Conservation (phyloP, 148 eudicot species). For the Camellia granthamiana region DNA sequence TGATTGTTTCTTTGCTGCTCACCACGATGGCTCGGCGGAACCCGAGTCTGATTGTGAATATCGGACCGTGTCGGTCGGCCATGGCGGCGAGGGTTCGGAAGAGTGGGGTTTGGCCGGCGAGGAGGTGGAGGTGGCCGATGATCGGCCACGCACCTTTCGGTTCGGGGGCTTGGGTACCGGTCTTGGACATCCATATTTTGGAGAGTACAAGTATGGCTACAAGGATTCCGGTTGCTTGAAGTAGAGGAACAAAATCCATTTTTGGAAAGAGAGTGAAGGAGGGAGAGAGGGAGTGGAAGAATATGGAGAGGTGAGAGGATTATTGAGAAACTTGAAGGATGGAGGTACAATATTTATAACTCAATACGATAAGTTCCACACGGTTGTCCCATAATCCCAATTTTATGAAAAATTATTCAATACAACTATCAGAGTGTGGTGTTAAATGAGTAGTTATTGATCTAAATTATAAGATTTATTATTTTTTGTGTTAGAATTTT, state of each 20-base stretch:
- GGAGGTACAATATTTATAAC: too few relatives aligned
- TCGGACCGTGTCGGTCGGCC: conserved; percentile 1
- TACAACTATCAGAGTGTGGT: too few relatives aligned
- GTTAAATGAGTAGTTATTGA: too few relatives aligned
- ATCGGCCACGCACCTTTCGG: conserved; percentile 4
- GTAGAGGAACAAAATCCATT: not conserved
- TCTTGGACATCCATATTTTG: too few relatives aligned
- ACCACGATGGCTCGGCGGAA: not conserved
- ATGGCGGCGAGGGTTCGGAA: not conserved
- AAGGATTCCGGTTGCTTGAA: not conserved
- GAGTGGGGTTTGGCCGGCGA: not conserved
- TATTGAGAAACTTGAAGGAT: too few relatives aligned
- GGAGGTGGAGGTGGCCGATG: not conserved
- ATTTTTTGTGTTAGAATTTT: too few relatives aligned
- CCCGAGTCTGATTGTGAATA: not conserved
- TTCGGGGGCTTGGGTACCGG: not conserved
- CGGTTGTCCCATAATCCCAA: too few relatives aligned
- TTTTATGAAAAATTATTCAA: too few relatives aligned
- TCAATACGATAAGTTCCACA: too few relatives aligned
- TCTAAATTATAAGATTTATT: too few relatives aligned
- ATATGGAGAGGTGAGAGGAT: too few relatives aligned
- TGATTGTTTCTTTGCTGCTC: conserved; percentile 2
- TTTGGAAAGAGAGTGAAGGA: not conserved
- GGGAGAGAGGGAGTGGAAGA: too few relatives aligned
- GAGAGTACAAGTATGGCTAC: not conserved